Evolutionary conservation across 192 early-diverging fungal genomes (phyloP), one percentile per base, ranked within the genome.

Genomic region (Paraglomus brasilianum): DNA sequence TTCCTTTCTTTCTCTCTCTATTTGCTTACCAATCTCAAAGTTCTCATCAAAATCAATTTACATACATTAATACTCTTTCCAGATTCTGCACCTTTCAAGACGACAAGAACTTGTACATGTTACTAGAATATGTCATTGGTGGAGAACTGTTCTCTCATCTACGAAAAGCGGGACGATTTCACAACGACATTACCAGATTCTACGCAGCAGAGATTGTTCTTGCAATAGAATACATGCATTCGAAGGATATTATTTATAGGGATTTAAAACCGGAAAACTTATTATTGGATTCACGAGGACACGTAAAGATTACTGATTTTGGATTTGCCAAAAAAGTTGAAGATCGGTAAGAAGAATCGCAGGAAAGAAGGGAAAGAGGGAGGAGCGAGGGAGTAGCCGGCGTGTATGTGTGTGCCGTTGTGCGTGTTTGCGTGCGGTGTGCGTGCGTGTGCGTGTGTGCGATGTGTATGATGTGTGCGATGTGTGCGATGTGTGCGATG

Each of bases 291-390:
- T 84, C 86, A 10, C 75, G 85, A 51, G 96, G 96, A 5, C 92
- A 98, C 76, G 88, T 98, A 81, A 98, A 98, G 73, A 94, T 98
- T 65, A 92, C 96, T 1, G 95, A 98, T 80, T 98, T 98, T 85
- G 96, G 96, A 4, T 98, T 98, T 83, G 94, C 95, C 65, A 98
- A 98, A 81, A 88, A 85, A 22, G 92, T 98, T 5, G 78, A 81
- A 9, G 82, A 86, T 63, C 78, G 85, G 82, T 78, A 64, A 45
- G 70, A 10, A 48, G 19, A 19, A 50, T 17, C 30, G 30, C 15
- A 4, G 19, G 3, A 30, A 30, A 30, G 30, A 3, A 3, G 30
- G 30, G 30, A 30, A 30, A 30, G 30, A 3, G 30, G 19, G 3
- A 50, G 15, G 15, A 2, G 49, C 1, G 15, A 50, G 49, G 19